Base-by-base conservation (phyloP, 2,329 filamentous ascomycete genomes). In the Xylariomycetidae sp. region DNA sequence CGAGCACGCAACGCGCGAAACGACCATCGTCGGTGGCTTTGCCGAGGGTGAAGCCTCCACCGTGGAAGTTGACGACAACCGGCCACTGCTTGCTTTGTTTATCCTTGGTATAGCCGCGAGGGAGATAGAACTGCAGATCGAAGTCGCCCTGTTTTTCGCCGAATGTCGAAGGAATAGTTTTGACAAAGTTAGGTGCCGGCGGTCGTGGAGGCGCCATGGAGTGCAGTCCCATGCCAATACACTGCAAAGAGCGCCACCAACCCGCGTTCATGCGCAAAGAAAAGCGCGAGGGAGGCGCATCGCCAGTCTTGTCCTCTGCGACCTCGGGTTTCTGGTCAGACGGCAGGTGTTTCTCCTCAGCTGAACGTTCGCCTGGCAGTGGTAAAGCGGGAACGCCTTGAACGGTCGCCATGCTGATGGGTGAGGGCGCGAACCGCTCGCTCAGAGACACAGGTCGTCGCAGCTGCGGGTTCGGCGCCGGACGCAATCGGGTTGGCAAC, bases 221-320 rank as follows among this genome's bases (percentile, higher is more conserved):
- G 53, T 86, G 81, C 24, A 85, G 61, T 39, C 72, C 64, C 79
- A 85, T 84, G 50, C 79, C 81, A 36, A 84, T 68, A 37, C 67
- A 67, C 72, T 84, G 83, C 25, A 85, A 64, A 35, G 72, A 67
- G 32, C 82, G 71, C 79, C 79, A 84, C 53, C 79, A 71, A 18
- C 68, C 60, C 29, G 82, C 81, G 53, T 82, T 72, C 32, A 79
- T 46, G 35, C 72, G 70, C 9, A 85, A 68, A 49, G 76, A 69
- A 65, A 72, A 75, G 59, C 79, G 69, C 4, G 67, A 63, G 6
- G 58, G 53, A 31, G 61, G 51, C 30, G 40, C 37, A 29, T 44
- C 37, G 29, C 43, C 45, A 14, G 45, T 48, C 32, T 50, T 48
- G 27, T 50, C 42, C 26, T 45, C 42, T 10, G 50, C 49, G 13